Conservation (phyloP, 202 grass and related monocot genomes). For the Sporobolus alterniflorus region DNA sequence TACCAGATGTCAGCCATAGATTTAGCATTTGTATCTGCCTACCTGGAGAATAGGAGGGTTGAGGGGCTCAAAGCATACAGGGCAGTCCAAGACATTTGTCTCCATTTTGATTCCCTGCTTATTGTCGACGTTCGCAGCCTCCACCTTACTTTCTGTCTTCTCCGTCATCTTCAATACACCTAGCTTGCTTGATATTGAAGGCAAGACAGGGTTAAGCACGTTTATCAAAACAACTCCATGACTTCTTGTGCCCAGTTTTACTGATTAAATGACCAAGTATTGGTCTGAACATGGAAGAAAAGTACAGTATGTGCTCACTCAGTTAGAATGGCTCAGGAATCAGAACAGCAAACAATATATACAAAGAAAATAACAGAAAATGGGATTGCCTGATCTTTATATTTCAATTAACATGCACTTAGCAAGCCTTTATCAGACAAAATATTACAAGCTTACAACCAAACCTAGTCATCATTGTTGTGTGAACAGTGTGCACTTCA, state of each 20-base stretch:
- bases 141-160: not conserved
- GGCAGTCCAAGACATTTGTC: constrained; percentile 15
- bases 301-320: not conserved
- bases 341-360: not conserved
- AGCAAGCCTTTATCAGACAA: not conserved
- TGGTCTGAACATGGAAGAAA: not conserved
- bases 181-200: constrained; percentile 5
- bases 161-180: constrained; percentile 17
- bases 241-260: not conserved
- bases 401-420: not conserved
- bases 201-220: not conserved
- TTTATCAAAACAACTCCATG: not conserved
- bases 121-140: not conserved
- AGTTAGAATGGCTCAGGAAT: not conserved
- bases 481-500: not conserved
- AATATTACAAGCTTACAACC: not conserved
- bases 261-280: not conserved
- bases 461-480: not conserved
- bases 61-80: constrained; percentile 24
- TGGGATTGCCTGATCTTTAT: not conserved
- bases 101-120: constrained; percentile 12
- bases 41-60: constrained; percentile 27
- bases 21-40: not conserved
- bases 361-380: not conserved
- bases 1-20: not conserved